A percentile compares a stretch with the other conserved stretches of the same genome.
Evolutionary conservation across 1,284 basidiomycete species (phyloP).

Genomic region (Athelia psychrophila): DNA sequence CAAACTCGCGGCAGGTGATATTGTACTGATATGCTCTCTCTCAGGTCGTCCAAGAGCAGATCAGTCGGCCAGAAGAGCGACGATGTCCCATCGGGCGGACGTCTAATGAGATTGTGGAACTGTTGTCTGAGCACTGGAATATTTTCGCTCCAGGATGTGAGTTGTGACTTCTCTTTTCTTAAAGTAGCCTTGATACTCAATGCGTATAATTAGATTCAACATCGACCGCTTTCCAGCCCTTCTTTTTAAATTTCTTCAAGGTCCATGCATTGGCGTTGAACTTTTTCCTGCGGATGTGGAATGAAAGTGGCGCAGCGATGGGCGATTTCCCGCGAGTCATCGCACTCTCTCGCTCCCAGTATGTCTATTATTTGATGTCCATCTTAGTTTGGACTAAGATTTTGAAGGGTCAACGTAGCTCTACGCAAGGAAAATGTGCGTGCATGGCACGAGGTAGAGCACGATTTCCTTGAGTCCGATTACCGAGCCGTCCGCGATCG

Average conservation of each 20-base stretch:
- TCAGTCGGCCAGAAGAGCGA: slow-evolving; percentile 72
- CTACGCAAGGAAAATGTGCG: slow-evolving; percentile 75
- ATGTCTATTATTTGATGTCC: slow-evolving; percentile 30
- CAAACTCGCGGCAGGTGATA: no score
- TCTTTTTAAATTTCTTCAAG: slow-evolving; percentile 84
- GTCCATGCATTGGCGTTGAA: slow-evolving; percentile 82
- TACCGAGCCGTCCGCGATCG: slow-evolving; percentile 87
- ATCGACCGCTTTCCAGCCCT: slow-evolving; percentile 83
- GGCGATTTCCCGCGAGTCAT: slow-evolving; percentile 83
- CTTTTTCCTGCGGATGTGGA: slow-evolving; percentile 96
- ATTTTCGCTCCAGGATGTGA: slow-evolving; percentile 77
- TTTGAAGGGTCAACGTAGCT: slow-evolving; percentile 69
- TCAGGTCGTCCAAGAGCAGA: slow-evolving; percentile 82
- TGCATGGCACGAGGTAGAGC: slow-evolving; percentile 84
- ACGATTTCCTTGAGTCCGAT: slow-evolving; percentile 82
- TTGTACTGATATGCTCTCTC: no score
- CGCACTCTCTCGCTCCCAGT: slow-evolving; percentile 86
- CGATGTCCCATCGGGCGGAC: slow-evolving; percentile 87
- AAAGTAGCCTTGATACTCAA: slow-evolving; percentile 15
- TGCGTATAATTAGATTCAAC: slow-evolving; percentile 57
- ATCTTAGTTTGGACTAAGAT: slow-evolving; percentile 5
- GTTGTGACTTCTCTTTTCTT: slow-evolving; percentile 22
- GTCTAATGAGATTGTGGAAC: slow-evolving; percentile 84
- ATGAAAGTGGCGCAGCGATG: slow-evolving; percentile 80
- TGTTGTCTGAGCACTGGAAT: slow-evolving; percentile 85